Evolutionary conservation across 257 asterid genomes (phyloP).

Genomic region (Forsythia suspensa): DNA sequence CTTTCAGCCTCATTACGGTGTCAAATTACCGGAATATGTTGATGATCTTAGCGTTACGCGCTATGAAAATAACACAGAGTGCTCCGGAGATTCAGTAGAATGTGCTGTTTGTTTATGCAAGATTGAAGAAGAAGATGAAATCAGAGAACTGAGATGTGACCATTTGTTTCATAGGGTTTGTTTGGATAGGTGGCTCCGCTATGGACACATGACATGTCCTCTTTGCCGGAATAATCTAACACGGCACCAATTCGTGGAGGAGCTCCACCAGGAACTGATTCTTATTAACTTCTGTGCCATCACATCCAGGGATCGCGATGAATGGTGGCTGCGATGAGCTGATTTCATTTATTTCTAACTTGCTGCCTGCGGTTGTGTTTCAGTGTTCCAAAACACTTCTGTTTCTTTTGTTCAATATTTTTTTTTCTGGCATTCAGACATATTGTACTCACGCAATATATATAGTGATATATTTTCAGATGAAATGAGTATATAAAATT

Average conservation of each 20-base stretch:
- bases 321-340: conserved; percentile 25
- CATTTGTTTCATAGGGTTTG: conserved; percentile 28
- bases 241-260: not conserved
- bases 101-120: conserved; percentile 28
- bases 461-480: no score
- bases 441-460: no score
- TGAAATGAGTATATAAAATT: no score
- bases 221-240: conserved; percentile 13
- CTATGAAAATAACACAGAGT: not conserved
- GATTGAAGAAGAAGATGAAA: conserved; percentile 20
- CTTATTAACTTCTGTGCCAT: conserved; percentile 10
- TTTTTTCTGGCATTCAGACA: no score
- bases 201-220: conserved; percentile 27
- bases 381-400: not conserved
- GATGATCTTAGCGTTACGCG: not conserved
- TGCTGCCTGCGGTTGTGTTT: not conserved
- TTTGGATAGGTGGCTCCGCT: conserved; percentile 27
- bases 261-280: not conserved
- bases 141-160: conserved; percentile 19
- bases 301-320: not conserved
- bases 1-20: not conserved
- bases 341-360: not conserved
- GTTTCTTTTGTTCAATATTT: not conserved
- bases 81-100: not conserved
- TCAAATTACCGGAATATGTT: not conserved